phyloP scores from a whole-genome alignment of 73 alveolate genomes.

The Tetrahymena malaccensis region DNA sequence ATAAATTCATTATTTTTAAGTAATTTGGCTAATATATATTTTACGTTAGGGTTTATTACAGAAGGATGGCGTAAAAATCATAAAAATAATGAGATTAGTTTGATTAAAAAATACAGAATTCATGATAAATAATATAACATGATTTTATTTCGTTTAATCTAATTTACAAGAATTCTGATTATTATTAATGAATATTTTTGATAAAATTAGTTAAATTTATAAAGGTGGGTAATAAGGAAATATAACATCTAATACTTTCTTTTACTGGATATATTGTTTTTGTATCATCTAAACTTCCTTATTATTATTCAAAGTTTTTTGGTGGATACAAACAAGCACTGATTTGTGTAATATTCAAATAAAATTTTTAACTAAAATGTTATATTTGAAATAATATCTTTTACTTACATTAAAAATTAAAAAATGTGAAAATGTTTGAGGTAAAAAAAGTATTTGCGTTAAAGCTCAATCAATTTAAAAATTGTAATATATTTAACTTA shows the following conservation, averaged over 20 bases:
- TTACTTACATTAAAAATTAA: background rate
- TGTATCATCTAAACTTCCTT: background rate
- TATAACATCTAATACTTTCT: background rate
- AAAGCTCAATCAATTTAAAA: background rate
- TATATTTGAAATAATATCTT: background rate
- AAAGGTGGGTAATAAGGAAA: background rate
- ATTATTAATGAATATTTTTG: background rate
- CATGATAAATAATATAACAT: background rate
- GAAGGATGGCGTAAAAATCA: background rate
- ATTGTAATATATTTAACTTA: too few relatives aligned
- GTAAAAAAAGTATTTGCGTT: background rate
- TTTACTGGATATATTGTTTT: background rate
- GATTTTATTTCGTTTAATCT: background rate
- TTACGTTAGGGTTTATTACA: background rate
- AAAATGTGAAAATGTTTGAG: too few relatives aligned
- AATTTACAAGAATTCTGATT: background rate
- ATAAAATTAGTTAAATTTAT: too few relatives aligned
- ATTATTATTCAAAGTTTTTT: too few relatives aligned
- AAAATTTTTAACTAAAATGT: too few relatives aligned
- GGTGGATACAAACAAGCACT: background rate
- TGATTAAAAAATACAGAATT: too few relatives aligned
- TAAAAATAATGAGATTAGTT: too few relatives aligned
- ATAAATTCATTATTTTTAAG: too few relatives aligned
- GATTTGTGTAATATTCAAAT: too few relatives aligned
- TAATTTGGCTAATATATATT: background rate